A percentile compares a stretch with the other conserved stretches of the same genome.
Conservation (phyloP, 2,329 filamentous ascomycete species). For the Ceratocystiopsis brevicomis region DNA sequence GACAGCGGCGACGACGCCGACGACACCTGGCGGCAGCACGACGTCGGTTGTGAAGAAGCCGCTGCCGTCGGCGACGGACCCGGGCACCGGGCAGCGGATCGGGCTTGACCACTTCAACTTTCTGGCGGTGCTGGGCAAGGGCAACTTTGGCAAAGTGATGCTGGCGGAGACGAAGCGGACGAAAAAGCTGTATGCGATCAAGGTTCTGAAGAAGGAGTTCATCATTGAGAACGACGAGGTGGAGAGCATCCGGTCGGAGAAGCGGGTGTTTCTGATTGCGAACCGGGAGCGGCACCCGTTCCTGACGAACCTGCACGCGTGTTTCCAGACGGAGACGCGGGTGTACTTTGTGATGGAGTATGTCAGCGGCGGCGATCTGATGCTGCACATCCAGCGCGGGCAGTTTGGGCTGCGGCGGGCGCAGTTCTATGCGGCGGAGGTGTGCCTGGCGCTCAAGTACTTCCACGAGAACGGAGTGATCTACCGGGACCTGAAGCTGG, state of each 20-base stretch:
- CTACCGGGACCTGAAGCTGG: constrained; percentile 88
- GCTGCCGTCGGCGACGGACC: constrained; percentile 50
- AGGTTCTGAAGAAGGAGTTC: constrained; percentile 98
- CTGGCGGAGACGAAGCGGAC: constrained; percentile 88
- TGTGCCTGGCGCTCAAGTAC: constrained; percentile 92
- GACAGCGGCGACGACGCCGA: constrained; percentile 11
- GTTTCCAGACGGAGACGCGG: constrained; percentile 95
- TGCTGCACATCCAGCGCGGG: constrained; percentile 95
- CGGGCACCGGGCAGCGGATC: constrained; percentile 65
- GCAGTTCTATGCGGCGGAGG: constrained; percentile 97
- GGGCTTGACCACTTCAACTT: constrained; percentile 98
- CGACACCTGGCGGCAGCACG: constrained; percentile 15
- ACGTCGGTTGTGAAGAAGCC: constrained; percentile 28
- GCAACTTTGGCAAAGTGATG: constrained; percentile 99
- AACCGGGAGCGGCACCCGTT: constrained; percentile 96
- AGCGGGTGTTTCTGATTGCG: constrained; percentile 88
- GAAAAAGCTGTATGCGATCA: constrained; percentile 90
- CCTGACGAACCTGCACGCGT: constrained; percentile 83
- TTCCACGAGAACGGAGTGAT: constrained; percentile 99
- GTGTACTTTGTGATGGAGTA: constrained; percentile 99
- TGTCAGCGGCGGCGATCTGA: constrained; percentile 92
- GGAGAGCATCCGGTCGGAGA: constrained; percentile 92
- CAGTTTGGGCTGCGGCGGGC: constrained; percentile 91
- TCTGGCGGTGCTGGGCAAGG: constrained; percentile 90
- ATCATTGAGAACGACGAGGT: constrained; percentile 99